Evolutionary conservation across 2,329 filamentous ascomycete species (phyloP).

Genomic region (Penicillium sp.): DNA sequence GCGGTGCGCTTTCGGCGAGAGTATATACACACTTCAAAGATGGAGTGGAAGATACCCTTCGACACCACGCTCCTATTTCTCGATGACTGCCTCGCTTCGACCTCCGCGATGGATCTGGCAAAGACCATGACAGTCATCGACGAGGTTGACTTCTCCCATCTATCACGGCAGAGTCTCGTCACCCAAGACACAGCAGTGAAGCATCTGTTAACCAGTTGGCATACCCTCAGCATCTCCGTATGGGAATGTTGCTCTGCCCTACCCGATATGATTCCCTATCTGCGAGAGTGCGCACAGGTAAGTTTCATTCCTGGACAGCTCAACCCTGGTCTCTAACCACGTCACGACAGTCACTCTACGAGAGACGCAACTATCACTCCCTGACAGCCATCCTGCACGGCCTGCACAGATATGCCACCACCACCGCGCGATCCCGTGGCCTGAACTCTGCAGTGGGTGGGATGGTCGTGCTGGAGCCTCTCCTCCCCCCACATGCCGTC

Average conservation of each 20-base stretch:
- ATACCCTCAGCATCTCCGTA: constrained; percentile 30
- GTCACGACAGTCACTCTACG: constrained; percentile 28
- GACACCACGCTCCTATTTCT: constrained; percentile 33
- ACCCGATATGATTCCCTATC: constrained; percentile 31
- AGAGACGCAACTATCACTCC: constrained; percentile 37
- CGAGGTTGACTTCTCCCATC: constrained; percentile 29
- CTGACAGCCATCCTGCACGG: constrained; percentile 38
- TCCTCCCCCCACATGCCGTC: constrained; percentile 25
- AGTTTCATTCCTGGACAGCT: constrained; percentile 13
- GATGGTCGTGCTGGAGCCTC: constrained; percentile 22
- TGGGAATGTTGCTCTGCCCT: constrained; percentile 42
- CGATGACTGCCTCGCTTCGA: constrained; percentile 35
- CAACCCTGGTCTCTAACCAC: neutral
- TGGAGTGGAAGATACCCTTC: constrained; percentile 37
- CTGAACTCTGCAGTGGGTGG: constrained; percentile 12
- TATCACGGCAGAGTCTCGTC: constrained; percentile 27
- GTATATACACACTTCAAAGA: constrained; percentile 34
- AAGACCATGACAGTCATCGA: constrained; percentile 32
- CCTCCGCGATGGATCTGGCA: constrained; percentile 34
- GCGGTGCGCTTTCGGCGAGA: constrained; percentile 34
- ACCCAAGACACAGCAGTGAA: constrained; percentile 22
- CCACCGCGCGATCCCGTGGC: constrained; percentile 21
- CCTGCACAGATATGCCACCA: constrained; percentile 34
- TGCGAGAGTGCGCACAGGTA: constrained; percentile 39
- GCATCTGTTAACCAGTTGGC: constrained; percentile 31